These are phyloP conservation scores for Citrullus mucosospermus DNA, from an alignment of 306 rosid genomes.

Conservation along the genomic window DNA sequence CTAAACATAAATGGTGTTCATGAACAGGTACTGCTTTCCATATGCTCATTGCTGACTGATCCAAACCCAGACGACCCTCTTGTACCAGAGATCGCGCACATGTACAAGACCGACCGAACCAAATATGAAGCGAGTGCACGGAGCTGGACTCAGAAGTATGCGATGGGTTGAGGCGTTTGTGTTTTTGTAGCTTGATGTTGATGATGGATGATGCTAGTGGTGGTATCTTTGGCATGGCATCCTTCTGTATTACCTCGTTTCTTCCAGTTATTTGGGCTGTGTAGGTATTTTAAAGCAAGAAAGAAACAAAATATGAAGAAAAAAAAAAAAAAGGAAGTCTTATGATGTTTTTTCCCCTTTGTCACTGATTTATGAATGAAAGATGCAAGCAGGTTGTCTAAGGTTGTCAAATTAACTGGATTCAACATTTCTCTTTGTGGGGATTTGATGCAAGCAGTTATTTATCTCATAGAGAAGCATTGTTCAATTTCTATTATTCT, in stretches of 20 bases:
- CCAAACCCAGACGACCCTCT: constrained; percentile 80
- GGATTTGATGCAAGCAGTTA: background rate
- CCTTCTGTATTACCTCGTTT: background rate
- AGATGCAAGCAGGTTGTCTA: background rate
- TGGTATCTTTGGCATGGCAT: background rate
- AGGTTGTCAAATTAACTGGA: background rate
- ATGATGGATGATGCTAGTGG: background rate
- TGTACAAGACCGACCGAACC: constrained; percentile 58
- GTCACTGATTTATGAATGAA: constrained; percentile 1
- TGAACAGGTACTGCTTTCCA: constrained; percentile 55
- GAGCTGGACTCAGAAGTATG: constrained; percentile 76
- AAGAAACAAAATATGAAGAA: too few relatives aligned
- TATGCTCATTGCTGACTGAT: constrained; percentile 69
- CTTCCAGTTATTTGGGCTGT: constrained; percentile 3
- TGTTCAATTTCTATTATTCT: background rate
- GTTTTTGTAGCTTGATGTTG: background rate
- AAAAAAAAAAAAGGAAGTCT: background rate
- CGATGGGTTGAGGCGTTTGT: constrained; percentile 37
- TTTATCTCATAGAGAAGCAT: background rate
- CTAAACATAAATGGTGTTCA: background rate
- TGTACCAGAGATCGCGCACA: constrained; percentile 69
- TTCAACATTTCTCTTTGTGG: background rate
- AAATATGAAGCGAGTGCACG: constrained; percentile 67
- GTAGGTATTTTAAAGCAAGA: background rate
- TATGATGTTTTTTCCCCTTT: background rate